Conservation (phyloP, 2,329 filamentous ascomycete genomes). For the Aspergillus hiratsukae region DNA sequence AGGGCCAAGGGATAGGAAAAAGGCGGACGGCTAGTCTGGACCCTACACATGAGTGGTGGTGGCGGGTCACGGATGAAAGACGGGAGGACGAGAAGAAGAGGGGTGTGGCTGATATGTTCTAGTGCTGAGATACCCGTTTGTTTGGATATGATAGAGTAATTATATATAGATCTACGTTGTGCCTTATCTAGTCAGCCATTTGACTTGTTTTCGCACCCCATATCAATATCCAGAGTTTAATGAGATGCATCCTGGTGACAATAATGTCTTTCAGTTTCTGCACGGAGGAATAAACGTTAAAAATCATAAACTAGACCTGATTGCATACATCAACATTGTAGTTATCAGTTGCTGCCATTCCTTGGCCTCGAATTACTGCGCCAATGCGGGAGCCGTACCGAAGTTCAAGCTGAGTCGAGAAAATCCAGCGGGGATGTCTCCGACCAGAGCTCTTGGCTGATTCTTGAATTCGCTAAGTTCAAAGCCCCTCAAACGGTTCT, state of each 20-base stretch:
- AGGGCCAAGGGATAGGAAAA: conserved; percentile 4
- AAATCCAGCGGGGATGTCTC: too few relatives aligned
- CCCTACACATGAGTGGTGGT: conserved; percentile 56
- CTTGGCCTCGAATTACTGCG: too few relatives aligned
- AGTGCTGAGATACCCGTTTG: neutral
- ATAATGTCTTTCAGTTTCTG: too few relatives aligned
- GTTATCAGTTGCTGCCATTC: too few relatives aligned
- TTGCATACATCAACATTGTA: too few relatives aligned
- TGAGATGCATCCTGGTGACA: too few relatives aligned
- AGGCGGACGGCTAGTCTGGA: conserved; percentile 33
- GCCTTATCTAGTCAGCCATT: neutral
- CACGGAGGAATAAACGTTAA: too few relatives aligned
- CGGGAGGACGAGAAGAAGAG: conserved; percentile 41
- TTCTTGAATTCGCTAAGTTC: neutral
- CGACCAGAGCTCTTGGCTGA: too few relatives aligned
- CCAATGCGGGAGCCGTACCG: too few relatives aligned
- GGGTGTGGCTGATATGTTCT: conserved; percentile 1
- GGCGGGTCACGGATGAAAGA: conserved; percentile 48
- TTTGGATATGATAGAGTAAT: neutral
- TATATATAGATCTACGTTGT: neutral
- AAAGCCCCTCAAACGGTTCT: neutral
- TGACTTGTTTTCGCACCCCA: neutral
- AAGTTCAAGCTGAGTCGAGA: too few relatives aligned
- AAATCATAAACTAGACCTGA: too few relatives aligned
- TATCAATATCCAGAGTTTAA: neutral